Evolutionary conservation across 1,284 basidiomycete species (phyloP).

Genomic region (Microbotryum silenes-acaulis): DNA sequence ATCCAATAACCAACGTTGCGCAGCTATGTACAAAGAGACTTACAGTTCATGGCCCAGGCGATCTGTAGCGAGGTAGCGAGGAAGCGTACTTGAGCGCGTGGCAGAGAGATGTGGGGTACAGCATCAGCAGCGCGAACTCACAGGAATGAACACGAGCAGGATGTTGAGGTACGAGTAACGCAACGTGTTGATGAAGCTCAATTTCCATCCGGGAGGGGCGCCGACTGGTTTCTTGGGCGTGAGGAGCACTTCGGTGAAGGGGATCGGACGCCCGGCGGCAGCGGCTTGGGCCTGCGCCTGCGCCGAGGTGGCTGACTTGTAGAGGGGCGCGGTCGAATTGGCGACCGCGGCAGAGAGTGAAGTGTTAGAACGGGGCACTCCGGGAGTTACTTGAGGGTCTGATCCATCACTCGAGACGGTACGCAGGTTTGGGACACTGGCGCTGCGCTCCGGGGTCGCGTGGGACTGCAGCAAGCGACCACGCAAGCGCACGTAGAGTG

Average conservation of each 20-base stretch:
- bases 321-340: background rate
- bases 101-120: background rate
- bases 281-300: background rate
- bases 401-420: background rate
- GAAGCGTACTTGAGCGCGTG: background rate
- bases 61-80: constrained; percentile 29
- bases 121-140: background rate
- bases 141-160: constrained; percentile 50
- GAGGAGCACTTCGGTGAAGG: constrained; percentile 21
- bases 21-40: background rate
- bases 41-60: constrained; percentile 53
- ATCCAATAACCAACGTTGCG: constrained; percentile 38
- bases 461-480: background rate
- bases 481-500: constrained; percentile 7
- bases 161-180: constrained; percentile 48
- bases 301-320: background rate
- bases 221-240: constrained; percentile 22
- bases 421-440: background rate
- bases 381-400: background rate
- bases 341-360: background rate
- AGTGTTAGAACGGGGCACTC: background rate
- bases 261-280: constrained; percentile 4
- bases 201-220: constrained; percentile 16
- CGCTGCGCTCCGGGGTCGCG: background rate
- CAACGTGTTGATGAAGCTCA: constrained; percentile 42